phyloP scores from a whole-genome alignment of 1,139 yeast species.

The Casaregolazyma suthepensis region DNA sequence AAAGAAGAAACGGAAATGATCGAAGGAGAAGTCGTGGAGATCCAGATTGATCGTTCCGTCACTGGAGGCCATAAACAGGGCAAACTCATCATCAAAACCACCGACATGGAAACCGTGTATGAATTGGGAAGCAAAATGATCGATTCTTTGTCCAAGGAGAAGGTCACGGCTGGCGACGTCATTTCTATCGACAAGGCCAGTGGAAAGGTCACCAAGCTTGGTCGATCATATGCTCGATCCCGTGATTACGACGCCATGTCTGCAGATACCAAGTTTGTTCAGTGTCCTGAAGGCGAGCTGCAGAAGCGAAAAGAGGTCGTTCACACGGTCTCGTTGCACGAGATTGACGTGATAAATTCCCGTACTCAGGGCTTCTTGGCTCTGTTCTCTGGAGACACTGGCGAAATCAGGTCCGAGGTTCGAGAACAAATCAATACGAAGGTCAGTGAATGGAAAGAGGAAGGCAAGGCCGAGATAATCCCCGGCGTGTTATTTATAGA shows the following conservation, averaged over 20 bases:
- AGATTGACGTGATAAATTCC: constrained; percentile 95
- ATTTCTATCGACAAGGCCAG: constrained; percentile 92
- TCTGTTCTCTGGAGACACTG: constrained; percentile 93
- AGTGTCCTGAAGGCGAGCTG: constrained; percentile 97
- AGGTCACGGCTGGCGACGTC: constrained; percentile 96
- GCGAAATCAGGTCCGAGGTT: constrained; percentile 92
- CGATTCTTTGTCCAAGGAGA: constrained; percentile 90
- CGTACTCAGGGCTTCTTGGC: constrained; percentile 98
- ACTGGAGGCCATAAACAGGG: constrained; percentile 99
- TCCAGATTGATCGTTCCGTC: constrained; percentile 91
- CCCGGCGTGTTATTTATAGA: constrained; percentile 98
- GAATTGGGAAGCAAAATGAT: constrained; percentile 97
- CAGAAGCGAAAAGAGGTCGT: constrained; percentile 93
- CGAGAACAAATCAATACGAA: constrained; percentile 95
- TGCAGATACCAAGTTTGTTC: constrained; percentile 94
- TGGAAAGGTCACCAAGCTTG: constrained; percentile 89
- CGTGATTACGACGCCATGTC: constrained; percentile 99
- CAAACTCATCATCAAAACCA: constrained; percentile 91
- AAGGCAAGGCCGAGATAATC: constrained; percentile 95
- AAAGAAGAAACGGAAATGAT: constrained; percentile 96
- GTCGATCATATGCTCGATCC: constrained; percentile 92
- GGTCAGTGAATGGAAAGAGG: constrained; percentile 99
- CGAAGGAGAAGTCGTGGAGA: constrained; percentile 98
- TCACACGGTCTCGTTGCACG: constrained; percentile 94
- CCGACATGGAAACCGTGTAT: constrained; percentile 98